These are phyloP conservation scores for Anisodus acutangulus DNA, from an alignment of 257 asterid species.

Conservation along the genomic window DNA sequence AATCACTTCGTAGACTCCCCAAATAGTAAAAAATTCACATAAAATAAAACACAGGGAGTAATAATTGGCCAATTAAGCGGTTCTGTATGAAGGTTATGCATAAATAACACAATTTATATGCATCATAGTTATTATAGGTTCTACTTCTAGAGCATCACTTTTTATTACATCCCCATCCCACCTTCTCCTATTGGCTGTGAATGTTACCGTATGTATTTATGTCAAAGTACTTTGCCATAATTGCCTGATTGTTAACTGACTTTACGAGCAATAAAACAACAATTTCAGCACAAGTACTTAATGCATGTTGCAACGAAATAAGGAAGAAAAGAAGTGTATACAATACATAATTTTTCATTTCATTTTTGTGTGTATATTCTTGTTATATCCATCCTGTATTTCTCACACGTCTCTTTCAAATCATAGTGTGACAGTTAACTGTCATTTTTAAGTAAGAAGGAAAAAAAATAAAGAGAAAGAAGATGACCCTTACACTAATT, in stretches of 20 bases:
- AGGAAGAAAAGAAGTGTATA: neutral
- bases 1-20: too few relatives aligned
- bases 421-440: conserved; percentile 26
- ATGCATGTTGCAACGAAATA: neutral
- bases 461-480: neutral
- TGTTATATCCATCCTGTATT: conserved; percentile 13
- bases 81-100: neutral
- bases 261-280: neutral
- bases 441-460: conserved; percentile 21
- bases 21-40: too few relatives aligned
- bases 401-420: conserved; percentile 21
- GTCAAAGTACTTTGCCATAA: conserved; percentile 15
- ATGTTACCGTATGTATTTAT: neutral
- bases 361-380: neutral
- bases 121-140: neutral
- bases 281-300: neutral
- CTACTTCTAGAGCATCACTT: neutral
- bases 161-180: neutral
- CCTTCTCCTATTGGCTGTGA: too few relatives aligned
- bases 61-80: neutral
- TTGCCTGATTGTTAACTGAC: conserved; percentile 11
- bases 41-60: neutral
- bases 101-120: conserved; percentile 12
- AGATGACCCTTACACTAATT: conserved; percentile 5
- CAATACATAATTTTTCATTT: neutral